Conservation (phyloP, 1,284 basidiomycete genomes). For the Ganoderma multipileum region DNA sequence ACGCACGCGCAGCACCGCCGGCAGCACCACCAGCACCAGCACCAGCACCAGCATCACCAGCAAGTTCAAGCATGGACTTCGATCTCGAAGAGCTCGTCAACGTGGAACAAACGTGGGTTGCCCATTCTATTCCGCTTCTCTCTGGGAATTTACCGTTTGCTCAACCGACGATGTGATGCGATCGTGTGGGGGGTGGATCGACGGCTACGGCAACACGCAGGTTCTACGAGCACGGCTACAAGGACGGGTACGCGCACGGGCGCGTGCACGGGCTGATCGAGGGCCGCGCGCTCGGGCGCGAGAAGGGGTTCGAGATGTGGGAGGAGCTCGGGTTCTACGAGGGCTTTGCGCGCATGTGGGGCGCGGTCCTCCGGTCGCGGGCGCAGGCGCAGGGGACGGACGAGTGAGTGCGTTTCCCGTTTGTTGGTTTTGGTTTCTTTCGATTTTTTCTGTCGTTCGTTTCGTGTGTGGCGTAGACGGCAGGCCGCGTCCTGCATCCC, state of each 20-base stretch:
- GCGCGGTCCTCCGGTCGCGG: slow-evolving; percentile 49
- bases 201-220: slow-evolving; percentile 45
- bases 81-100: slow-evolving; percentile 74
- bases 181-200: neutral
- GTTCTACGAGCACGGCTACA: slow-evolving; percentile 83
- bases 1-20: neutral
- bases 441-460: neutral
- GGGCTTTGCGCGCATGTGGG: slow-evolving; percentile 83
- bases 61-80: slow-evolving; percentile 29
- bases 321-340: slow-evolving; percentile 95
- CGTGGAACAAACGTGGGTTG: slow-evolving; percentile 74
- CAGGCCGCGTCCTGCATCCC: too few relatives aligned
- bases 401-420: slow-evolving; percentile 46
- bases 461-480: neutral
- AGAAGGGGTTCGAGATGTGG: slow-evolving; percentile 96
- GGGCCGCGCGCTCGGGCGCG: slow-evolving; percentile 88
- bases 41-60: neutral
- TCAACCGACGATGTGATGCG: neutral
- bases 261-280: slow-evolving; percentile 91
- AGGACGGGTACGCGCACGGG: slow-evolving; percentile 85
- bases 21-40: neutral
- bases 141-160: neutral
- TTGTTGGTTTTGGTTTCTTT: neutral
- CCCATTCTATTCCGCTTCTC: neutral
- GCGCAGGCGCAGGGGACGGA: slow-evolving; percentile 43